These are phyloP conservation scores for Tirmania nivea DNA, from an alignment of 495 filamentous ascomycete genomes.

Conservation along the genomic window DNA sequence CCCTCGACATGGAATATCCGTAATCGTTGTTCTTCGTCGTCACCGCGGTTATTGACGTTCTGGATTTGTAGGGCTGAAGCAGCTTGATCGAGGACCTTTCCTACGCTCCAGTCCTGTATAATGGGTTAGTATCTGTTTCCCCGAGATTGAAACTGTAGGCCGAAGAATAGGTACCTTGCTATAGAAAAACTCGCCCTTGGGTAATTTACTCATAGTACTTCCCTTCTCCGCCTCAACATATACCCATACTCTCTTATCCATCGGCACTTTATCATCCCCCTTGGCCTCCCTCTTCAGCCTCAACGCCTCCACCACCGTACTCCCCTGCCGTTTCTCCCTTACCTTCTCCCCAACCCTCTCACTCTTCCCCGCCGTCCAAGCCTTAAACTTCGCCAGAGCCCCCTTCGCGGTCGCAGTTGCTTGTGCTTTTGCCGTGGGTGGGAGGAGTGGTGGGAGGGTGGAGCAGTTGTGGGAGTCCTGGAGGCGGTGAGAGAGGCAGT, in stretches of 20 bases:
- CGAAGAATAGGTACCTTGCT: constrained; percentile 31
- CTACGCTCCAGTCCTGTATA: constrained; percentile 65
- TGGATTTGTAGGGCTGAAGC: constrained; percentile 59
- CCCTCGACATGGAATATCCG: constrained; percentile 82
- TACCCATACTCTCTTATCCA: constrained; percentile 64
- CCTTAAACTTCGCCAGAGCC: constrained; percentile 30
- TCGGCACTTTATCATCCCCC: constrained; percentile 58
- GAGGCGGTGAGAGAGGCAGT: constrained; percentile 83
- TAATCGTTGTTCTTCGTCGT: constrained; percentile 53
- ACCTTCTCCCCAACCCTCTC: background rate
- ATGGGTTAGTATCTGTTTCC: background rate
- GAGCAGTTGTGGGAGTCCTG: constrained; percentile 72
- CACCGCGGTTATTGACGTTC: constrained; percentile 71
- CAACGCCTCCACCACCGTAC: constrained; percentile 42
- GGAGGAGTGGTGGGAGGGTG: constrained; percentile 24
- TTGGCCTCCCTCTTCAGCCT: constrained; percentile 67
- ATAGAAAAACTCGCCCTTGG: constrained; percentile 42
- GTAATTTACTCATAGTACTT: constrained; percentile 49
- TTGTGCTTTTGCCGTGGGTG: constrained; percentile 5
- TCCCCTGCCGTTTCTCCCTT: constrained; percentile 21
- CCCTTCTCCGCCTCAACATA: constrained; percentile 70
- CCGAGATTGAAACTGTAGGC: no score
- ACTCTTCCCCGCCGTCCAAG: constrained; percentile 15
- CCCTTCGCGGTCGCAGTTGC: constrained; percentile 29
- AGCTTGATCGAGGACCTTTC: constrained; percentile 67